Evolutionary conservation across 2,329 filamentous ascomycete species (phyloP).

Genomic region (Stemphylium vesicarium): DNA sequence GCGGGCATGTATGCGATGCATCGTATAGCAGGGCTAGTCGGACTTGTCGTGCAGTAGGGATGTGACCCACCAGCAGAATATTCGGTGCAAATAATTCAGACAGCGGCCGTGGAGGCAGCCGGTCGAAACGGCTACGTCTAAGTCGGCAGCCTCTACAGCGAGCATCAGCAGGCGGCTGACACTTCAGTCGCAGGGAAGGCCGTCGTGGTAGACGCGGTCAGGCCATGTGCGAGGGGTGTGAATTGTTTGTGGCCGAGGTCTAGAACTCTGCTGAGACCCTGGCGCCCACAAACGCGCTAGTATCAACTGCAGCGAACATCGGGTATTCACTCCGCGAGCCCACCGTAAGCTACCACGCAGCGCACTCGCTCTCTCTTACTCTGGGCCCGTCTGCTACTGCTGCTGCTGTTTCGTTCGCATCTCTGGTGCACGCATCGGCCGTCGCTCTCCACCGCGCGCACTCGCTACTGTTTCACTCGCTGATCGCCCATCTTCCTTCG

Average conservation of each 20-base stretch:
- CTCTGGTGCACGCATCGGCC: not conserved
- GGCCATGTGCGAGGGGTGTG: slow-evolving; percentile 5
- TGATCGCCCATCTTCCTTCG: slow-evolving; percentile 1
- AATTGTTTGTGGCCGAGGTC: slow-evolving; percentile 7
- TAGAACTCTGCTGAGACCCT: slow-evolving; percentile 12
- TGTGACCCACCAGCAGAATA: too few relatives aligned
- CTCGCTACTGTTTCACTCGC: slow-evolving; percentile 1
- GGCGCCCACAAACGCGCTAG: slow-evolving; percentile 7
- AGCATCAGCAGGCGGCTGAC: not conserved
- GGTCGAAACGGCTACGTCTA: too few relatives aligned
- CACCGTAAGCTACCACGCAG: slow-evolving; percentile 5
- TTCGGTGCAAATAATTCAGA: too few relatives aligned
- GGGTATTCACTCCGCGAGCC: slow-evolving; percentile 10
- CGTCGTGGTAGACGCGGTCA: not conserved
- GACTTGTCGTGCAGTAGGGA: not conserved
- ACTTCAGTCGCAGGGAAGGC: slow-evolving; percentile 1
- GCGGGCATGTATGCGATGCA: slow-evolving; percentile 1
- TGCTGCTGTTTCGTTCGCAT: not conserved
- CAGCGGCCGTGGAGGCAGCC: too few relatives aligned
- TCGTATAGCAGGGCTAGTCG: slow-evolving; percentile 1
- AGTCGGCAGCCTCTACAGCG: too few relatives aligned
- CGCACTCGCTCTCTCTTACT: not conserved
- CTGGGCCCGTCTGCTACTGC: not conserved
- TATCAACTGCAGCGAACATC: slow-evolving; percentile 14
- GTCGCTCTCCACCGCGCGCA: not conserved